Percentiles rank a stretch among this genome's conserved stretches.
Conservation (phyloP, 225 moss, liverwort and hornwort species). For the Antitrichia curtipendula region DNA sequence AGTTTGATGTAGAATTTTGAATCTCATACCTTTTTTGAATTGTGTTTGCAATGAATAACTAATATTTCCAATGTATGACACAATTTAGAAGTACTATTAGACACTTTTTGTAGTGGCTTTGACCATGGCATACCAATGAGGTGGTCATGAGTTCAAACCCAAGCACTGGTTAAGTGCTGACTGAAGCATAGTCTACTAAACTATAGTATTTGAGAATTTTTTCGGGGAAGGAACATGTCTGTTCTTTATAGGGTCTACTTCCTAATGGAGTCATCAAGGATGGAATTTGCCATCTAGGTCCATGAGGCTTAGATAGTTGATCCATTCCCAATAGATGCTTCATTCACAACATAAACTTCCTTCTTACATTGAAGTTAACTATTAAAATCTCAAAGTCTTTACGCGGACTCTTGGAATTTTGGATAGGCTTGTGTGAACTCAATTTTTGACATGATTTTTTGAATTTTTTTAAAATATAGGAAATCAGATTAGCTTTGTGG, state of each 20-base stretch:
- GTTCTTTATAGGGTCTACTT: neutral
- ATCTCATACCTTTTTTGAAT: neutral
- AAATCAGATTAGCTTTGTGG: too few species aligned
- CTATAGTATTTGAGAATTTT: neutral
- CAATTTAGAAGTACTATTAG: neutral
- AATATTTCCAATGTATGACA: neutral
- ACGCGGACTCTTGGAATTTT: too few species aligned
- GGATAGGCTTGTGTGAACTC: too few species aligned
- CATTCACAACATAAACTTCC: too few species aligned
- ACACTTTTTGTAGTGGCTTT: rapidly evolving
- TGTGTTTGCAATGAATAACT: rapidly evolving
- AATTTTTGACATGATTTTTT: too few species aligned
- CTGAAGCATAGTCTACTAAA: neutral
- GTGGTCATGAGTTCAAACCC: neutral
- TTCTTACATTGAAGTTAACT: too few species aligned
- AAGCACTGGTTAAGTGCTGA: rapidly evolving
- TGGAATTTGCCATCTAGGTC: neutral
- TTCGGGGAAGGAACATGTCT: rapidly evolving
- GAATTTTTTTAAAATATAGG: too few species aligned
- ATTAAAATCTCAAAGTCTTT: too few species aligned
- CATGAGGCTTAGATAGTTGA: neutral
- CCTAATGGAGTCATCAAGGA: rapidly evolving
- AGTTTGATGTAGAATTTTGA: neutral
- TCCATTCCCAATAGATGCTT: neutral
- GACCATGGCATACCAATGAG: neutral